Base-by-base conservation (phyloP, 768 basidiomycete genomes). In the Mycena venus region DNA sequence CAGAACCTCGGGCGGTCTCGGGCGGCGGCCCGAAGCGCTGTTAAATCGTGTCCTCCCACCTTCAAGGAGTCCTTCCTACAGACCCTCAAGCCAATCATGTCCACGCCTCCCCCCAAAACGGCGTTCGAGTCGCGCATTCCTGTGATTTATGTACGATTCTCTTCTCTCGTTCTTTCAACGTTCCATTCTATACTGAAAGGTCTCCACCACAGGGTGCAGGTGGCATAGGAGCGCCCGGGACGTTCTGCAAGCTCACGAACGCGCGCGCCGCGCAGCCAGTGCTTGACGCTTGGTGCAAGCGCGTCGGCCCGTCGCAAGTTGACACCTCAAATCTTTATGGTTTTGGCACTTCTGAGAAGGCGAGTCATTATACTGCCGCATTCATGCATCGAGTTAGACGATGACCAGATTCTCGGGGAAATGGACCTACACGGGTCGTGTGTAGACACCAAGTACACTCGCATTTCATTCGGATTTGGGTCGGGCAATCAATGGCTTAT, bases 321-420 rank as follows among this genome's bases (percentile, higher is more conserved):
- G 89, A 90, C 67, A 88, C 88, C 0, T 85, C 88, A 10, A 82
- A 86, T 34, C 69, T 85, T 49, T 89, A 90, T 55, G 86, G 80
- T 8, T 83, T 84, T 23, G 87, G 87, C 7, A 87, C 88, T 0
- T 86, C 87, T 0, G 88, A 90, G 78, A 79, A 84, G 77, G 88
- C 87, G 32, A 10, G 82, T 61, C 36, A 60, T 14, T 59, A 4
- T 6, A 11, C 10, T 2, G 8, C 12, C 15, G 15, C 9, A 34
- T 11, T 23, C 10, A 32, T 21, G 3, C 9, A 36, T 34, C 4
- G 8, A 25, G 4, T 17, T 6, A 4, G 15, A 38, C 34, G n/a
- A n/a, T n/a, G n/a, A n/a, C n/a, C n/a, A 60, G 88, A 44, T 82
- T 32, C 75, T 89, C 0, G 81, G 81, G 2, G 78, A 84, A 62